phyloP scores from a whole-genome alignment of 208 protist species.

The Trichomonas gallinae region DNA sequence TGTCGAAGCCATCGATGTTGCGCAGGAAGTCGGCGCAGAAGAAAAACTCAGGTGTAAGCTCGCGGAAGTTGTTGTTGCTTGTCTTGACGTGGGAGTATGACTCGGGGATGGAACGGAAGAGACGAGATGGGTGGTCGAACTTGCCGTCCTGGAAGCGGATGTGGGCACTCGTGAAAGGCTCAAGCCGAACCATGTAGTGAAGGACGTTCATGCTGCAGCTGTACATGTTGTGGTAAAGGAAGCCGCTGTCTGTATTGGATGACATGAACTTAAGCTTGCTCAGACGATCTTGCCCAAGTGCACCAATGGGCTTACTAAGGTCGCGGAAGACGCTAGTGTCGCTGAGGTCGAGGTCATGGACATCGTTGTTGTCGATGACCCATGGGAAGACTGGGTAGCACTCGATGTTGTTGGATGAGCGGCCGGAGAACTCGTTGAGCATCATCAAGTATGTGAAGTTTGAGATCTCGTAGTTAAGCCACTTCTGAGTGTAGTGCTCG shows the following conservation, averaged over 20 bases:
- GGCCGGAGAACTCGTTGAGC: neutral
- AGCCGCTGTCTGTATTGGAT: conserved; percentile 30
- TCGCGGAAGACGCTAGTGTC: neutral
- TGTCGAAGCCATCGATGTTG: conserved; percentile 39
- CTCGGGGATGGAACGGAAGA: neutral
- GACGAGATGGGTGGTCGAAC: conserved; percentile 45
- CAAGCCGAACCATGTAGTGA: conserved; percentile 33
- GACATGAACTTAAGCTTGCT: neutral
- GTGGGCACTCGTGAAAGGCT: conserved; percentile 36
- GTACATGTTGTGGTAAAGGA: conserved; percentile 95
- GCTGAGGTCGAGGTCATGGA: neutral
- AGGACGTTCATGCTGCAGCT: conserved; percentile 64
- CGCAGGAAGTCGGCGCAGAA: conserved; percentile 46
- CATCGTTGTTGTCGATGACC: neutral
- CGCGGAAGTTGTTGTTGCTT: neutral
- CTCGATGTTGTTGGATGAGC: neutral
- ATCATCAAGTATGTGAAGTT: conserved; percentile 15
- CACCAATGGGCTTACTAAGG: neutral
- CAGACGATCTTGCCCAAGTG: neutral
- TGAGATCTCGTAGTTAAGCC: neutral
- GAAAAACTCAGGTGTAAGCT: conserved; percentile 54
- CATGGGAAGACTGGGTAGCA: neutral
- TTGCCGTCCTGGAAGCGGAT: conserved; percentile 52
- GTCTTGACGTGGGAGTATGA: neutral
- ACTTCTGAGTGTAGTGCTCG: neutral